These are phyloP conservation scores for Ceraceosorus guamensis DNA, from an alignment of 1,284 basidiomycete genomes.

Conservation along the genomic window DNA sequence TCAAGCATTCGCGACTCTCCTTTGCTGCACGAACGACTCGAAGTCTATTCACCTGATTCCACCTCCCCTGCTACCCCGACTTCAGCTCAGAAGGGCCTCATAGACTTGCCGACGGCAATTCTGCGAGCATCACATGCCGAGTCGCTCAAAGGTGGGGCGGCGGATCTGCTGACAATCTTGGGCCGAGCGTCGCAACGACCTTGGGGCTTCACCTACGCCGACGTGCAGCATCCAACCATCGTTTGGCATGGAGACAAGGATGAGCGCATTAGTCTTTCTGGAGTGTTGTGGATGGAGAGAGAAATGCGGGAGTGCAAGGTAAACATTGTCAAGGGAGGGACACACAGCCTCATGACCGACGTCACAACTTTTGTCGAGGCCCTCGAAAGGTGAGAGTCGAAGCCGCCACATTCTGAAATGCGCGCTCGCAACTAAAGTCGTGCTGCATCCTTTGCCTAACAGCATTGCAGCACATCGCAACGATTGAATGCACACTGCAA, in stretches of 20 bases:
- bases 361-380: constrained; percentile 29
- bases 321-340: constrained; percentile 74
- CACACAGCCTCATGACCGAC: constrained; percentile 84
- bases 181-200: constrained; percentile 69
- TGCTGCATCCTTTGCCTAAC: too few species aligned
- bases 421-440: too few species aligned
- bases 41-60: too few species aligned
- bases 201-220: constrained; percentile 58
- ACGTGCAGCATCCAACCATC: constrained; percentile 69
- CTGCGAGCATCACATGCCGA: constrained; percentile 91
- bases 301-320: constrained; percentile 74
- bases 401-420: too few species aligned
- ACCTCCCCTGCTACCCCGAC: too few species aligned
- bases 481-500: too few species aligned
- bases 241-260: constrained; percentile 92
- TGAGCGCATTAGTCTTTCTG: constrained; percentile 79
- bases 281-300: constrained; percentile 78
- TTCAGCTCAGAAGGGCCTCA: neutral
- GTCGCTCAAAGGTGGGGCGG: constrained; percentile 78
- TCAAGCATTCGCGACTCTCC: too few species aligned
- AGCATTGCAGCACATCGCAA: too few species aligned
- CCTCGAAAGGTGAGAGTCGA: constrained; percentile 23
- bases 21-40: too few species aligned
- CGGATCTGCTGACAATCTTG: constrained; percentile 81
- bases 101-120: constrained; percentile 59